Conservation (phyloP, 2,329 filamentous ascomycete genomes). For the Lachnellula arida region DNA sequence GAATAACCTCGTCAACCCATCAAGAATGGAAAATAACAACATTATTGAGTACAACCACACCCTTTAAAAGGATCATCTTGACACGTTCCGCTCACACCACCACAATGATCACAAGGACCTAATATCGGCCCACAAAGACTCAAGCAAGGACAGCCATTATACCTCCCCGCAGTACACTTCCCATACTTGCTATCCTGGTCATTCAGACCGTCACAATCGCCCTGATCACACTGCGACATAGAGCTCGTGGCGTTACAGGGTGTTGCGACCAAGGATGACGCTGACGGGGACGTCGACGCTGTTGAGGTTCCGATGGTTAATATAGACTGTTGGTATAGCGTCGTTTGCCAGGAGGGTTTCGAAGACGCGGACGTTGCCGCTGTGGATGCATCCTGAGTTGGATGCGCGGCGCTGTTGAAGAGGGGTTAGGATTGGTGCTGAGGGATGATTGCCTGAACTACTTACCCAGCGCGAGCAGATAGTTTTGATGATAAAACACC, state of each 20-base stretch:
- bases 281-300: background rate
- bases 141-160: conserved; percentile 2
- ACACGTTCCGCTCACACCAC: conserved; percentile 2
- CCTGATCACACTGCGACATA: too few species aligned
- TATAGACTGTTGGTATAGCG: background rate
- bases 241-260: background rate
- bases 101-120: conserved; percentile 3
- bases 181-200: conserved; percentile 1
- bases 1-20: background rate
- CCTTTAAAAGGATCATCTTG: background rate
- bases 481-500: background rate
- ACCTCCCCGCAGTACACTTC: background rate
- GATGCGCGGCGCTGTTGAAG: too few species aligned
- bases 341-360: too few species aligned
- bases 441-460: too few species aligned
- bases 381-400: too few species aligned
- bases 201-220: conserved; percentile 1
- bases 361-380: too few species aligned
- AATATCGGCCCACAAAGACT: conserved; percentile 3
- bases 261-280: background rate
- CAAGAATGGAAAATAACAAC: background rate
- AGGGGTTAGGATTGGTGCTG: too few species aligned
- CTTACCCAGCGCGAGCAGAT: too few species aligned
- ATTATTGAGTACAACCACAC: conserved; percentile 4
- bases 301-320: background rate